Conservation (phyloP, 352 stramenopile genomes). For the Blastocystis sp. region DNA sequence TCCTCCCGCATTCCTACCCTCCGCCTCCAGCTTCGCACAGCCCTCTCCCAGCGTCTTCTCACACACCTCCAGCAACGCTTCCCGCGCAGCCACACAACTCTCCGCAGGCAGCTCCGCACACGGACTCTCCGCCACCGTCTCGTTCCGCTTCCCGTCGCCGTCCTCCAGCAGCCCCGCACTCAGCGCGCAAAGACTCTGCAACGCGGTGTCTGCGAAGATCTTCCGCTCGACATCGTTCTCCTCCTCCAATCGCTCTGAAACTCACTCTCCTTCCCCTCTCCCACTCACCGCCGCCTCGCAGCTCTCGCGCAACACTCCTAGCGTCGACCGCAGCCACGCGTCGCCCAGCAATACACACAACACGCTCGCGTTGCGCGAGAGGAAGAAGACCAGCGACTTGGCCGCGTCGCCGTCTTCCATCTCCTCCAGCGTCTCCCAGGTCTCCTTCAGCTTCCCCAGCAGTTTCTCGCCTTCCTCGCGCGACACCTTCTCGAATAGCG, state of each 20-base stretch:
- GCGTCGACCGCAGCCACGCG: too few species aligned
- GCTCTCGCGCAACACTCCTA: neutral
- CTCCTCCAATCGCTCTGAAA: neutral
- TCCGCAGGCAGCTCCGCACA: neutral
- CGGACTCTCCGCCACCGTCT: neutral
- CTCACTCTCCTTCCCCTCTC: neutral
- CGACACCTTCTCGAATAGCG: neutral
- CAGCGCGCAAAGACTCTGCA: neutral
- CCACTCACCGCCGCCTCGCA: neutral
- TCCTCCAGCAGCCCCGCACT: neutral
- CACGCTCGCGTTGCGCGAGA: neutral
- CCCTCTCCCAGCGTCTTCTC: neutral
- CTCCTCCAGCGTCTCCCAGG: neutral
- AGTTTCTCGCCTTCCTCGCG: neutral
- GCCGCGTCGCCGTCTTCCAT: neutral
- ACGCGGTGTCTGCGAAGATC: constrained; percentile 2
- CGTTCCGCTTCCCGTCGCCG: constrained; percentile 7
- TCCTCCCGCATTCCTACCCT: neutral
- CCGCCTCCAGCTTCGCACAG: neutral
- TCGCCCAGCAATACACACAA: neutral
- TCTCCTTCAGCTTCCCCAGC: neutral
- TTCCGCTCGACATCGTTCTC: constrained; percentile 22
- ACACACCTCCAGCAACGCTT: neutral
- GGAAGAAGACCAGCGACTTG: neutral
- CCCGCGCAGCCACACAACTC: neutral